Base-by-base conservation (phyloP, 208 protist genomes). In the Acanthamoeba culbertsoni region DNA sequence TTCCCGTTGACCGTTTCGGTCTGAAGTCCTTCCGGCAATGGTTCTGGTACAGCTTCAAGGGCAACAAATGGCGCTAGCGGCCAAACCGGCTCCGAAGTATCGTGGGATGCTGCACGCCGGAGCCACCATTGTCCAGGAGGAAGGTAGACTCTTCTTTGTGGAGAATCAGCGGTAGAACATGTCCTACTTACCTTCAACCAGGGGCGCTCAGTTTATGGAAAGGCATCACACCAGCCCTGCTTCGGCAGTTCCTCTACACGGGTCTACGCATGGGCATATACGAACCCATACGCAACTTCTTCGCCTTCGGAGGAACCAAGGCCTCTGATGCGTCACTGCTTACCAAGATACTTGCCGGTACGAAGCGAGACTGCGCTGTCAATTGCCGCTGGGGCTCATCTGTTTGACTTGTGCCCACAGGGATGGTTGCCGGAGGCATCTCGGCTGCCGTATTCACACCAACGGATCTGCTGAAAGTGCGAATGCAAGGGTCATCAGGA, bases 391-490 rank as follows among this genome's bases (percentile, higher is more conserved):
- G 63, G 20, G 53, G 53, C 53, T 3, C 14, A 26, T 16, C 7
- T 31, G 28, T 73, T 20, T 23, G 71, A 28, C 23, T 18, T 51
- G 37, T 5, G 16, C 28, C n/a, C 18, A 23, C 68, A 84, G 73
- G 73, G 5, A 84, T 90, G 33, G 53, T 48, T 2, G 84, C 92
- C 20, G 94, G 94, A 40, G 73, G 46, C 12, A n/a, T 95, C 18
- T 93, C 90, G 2, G 94, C 94, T 0, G 92, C 37, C 20, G 93
- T 95, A 40, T 92, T 94, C 55, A 94, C 86, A 14, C 94, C 94
- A 28, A 90, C 94, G 1, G 94, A 95, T 75, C 57, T 95, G 26
- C 82, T 95, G 7, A 95, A 95, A 91, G 93, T 95, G 14, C 68
- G 94, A 31, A 94, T 95, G 92, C 94, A 95, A 40, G 94, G 82